A percentile compares a stretch with the other conserved stretches of the same genome.
These are phyloP conservation scores for Musa itinerans DNA, from an alignment of 176 grass and related monocot genomes.

Conservation along the genomic window DNA sequence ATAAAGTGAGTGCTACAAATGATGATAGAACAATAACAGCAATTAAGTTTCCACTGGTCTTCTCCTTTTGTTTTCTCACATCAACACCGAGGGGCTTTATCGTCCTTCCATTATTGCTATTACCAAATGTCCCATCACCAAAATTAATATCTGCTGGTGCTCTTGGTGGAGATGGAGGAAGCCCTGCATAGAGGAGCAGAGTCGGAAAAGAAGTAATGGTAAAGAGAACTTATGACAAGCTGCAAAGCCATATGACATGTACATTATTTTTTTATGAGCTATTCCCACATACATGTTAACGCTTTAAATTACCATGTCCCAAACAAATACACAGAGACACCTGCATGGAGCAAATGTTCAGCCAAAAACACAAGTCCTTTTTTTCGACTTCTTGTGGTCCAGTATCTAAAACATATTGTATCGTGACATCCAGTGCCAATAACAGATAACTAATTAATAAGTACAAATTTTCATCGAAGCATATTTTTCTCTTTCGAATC, in stretches of 20 bases:
- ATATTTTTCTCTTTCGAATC: neutral
- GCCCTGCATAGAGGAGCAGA: conserved; percentile 4
- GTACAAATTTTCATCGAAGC: neutral
- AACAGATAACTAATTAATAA: neutral
- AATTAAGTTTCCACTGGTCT: neutral
- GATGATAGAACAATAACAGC: conserved; percentile 13
- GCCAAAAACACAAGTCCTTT: neutral
- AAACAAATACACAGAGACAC: neutral
- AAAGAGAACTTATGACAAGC: neutral
- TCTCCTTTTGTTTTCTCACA: conserved; percentile 10
- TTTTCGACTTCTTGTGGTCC: neutral
- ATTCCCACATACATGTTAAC: neutral
- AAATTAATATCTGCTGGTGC: conserved; percentile 12
- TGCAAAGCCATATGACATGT: neutral
- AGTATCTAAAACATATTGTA: neutral
- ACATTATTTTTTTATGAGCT: neutral
- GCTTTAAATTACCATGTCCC: neutral
- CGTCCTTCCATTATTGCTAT: conserved; percentile 1
- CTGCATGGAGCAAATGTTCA: neutral
- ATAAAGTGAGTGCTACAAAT: neutral
- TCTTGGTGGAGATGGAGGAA: conserved; percentile 14
- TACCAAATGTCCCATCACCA: conserved; percentile 2
- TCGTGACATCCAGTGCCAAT: neutral
- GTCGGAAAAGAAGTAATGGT: neutral
- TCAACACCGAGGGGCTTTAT: conserved; percentile 13